phyloP scores from a whole-genome alignment of 352 stramenopile species.

The Albugo candida region DNA sequence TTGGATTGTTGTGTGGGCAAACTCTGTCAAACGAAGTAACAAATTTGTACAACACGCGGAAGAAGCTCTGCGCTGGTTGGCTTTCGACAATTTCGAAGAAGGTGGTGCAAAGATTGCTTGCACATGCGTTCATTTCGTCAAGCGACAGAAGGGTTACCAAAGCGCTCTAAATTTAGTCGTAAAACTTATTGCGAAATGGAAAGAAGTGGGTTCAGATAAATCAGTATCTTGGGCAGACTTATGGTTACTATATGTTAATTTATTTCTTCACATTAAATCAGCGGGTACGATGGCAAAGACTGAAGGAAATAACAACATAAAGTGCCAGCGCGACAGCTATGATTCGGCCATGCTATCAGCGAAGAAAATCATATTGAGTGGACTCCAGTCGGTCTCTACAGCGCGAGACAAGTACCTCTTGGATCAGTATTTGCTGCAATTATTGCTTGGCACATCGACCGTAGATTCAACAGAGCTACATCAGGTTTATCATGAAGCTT shows the following conservation, averaged over 20 bases:
- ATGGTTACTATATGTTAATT: too few relatives aligned
- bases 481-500: slow-evolving; percentile 14
- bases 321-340: slow-evolving; percentile 28
- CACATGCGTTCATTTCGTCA: too few relatives aligned
- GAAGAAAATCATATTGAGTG: slow-evolving; percentile 16
- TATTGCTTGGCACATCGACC: background rate
- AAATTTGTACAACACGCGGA: background rate
- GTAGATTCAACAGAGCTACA: background rate
- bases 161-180: too few relatives aligned
- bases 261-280: too few relatives aligned
- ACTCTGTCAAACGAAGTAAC: background rate
- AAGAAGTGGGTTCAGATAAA: too few relatives aligned
- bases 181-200: too few relatives aligned
- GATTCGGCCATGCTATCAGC: background rate
- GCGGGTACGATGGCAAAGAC: too few relatives aligned
- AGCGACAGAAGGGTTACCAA: too few relatives aligned
- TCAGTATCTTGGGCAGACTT: too few relatives aligned
- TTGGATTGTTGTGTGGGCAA: background rate
- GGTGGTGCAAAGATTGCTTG: too few relatives aligned
- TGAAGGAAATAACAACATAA: slow-evolving; percentile 7
- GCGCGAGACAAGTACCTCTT: background rate
- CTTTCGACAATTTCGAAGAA: too few relatives aligned
- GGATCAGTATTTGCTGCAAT: background rate
- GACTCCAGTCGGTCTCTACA: slow-evolving; percentile 16
- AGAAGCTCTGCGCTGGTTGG: background rate